Evolutionary conservation across 148 eudicot species (phyloP), one percentile per base, ranked within the genome.

Genomic region (Persicaria maculosa): DNA sequence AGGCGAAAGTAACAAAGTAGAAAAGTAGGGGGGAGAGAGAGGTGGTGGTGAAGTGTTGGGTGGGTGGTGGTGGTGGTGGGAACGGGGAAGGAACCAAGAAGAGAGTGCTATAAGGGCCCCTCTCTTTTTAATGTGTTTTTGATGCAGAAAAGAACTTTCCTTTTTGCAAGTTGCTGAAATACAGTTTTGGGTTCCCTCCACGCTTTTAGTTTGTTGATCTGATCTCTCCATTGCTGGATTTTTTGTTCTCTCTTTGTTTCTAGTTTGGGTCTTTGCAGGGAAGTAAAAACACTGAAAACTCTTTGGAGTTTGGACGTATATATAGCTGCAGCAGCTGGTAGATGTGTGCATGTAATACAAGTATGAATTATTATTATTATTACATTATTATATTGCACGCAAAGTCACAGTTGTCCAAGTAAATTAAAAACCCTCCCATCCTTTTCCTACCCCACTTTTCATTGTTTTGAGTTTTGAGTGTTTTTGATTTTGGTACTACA

Each of bases 111-210:
- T 52, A 48, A 48, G 52, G 52, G 52, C 59, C n/a, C 58, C n/a
- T 20, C 20, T 20, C 7, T 40, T 40, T 65, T 65, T 16, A 8
- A 43, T 53, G 16, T 62, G 68, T 62, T 62, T 14, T 65, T 14
- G 31, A 9, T 40, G 70, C 45, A 62, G 9, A 14, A 64, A 65
- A 65, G 70, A 46, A 65, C 40, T 46, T 65, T 65, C 43, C 70
- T 46, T 65, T 40, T 9, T 65, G 70, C 70, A 65, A 65, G 70
- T 65, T 65, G 70, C 17, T 40, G 70, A 65, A 65, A 40, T 36
- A 65, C 70, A 65, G 70, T 65, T 65, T 48, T 65, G 40, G 68
- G 65, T 31, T 58, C 22, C 65, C 36, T 43, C 68, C 40, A 25
- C 31, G 11, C 68, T 62, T 36, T 5, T 20, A 58, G 19, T 19